phyloP scores from a whole-genome alignment of 805 yeast genomes.

The Barnettozyma vustinii region DNA sequence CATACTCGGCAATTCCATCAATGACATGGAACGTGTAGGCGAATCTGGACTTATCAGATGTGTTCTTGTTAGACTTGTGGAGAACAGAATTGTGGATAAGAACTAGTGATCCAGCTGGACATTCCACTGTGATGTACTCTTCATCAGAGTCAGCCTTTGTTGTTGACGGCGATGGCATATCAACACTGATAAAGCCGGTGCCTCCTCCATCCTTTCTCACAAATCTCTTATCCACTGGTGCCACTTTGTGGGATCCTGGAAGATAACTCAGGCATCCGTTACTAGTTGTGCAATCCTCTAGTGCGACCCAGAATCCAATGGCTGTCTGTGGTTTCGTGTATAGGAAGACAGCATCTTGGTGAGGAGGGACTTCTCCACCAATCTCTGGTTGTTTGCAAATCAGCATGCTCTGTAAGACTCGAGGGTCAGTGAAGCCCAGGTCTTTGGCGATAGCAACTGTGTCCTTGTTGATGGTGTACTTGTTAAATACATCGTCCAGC shows the following conservation, averaged over 20 bases:
- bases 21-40: constrained; percentile 80
- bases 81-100: constrained; percentile 66
- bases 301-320: constrained; percentile 77
- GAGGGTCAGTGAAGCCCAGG: constrained; percentile 54
- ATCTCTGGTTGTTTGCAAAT: constrained; percentile 74
- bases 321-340: constrained; percentile 69
- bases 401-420: constrained; percentile 73
- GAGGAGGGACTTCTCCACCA: constrained; percentile 71
- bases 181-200: constrained; percentile 45
- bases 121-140: constrained; percentile 47
- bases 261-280: constrained; percentile 68
- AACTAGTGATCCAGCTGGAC: constrained; percentile 68
- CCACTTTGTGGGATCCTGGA: constrained; percentile 64
- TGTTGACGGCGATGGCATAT: constrained; percentile 18
- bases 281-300: constrained; percentile 60
- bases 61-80: constrained; percentile 64
- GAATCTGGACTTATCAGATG: constrained; percentile 50
- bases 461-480: constrained; percentile 45
- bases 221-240: constrained; percentile 56
- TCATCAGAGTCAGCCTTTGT: constrained; percentile 23
- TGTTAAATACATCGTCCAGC: constrained; percentile 39
- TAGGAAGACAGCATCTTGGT: constrained; percentile 69
- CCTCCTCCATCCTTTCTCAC: constrained; percentile 51
- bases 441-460: constrained; percentile 46
- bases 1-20: constrained; percentile 61